Base-by-base conservation (phyloP, 768 basidiomycete species). In the Auricularia heimuer region DNA sequence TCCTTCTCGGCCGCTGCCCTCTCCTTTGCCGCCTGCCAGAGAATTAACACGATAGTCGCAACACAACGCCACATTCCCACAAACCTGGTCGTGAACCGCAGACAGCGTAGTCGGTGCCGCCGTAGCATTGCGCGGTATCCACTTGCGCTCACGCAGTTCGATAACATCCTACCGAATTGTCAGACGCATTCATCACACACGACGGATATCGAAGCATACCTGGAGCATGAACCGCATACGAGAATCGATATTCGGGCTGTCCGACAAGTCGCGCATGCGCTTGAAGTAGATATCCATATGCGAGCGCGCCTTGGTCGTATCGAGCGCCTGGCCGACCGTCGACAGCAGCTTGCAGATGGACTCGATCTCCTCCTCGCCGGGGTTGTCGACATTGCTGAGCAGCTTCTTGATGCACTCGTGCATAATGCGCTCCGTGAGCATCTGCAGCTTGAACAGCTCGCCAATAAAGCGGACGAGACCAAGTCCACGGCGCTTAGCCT, bases 391-490 rank as follows among this genome's bases (percentile, higher is more conserved):
- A 73, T 99, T 98, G 64, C 88, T 85, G 12, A 98, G 81, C 12
- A 98, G 83, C 78, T 96, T 94, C 84, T 94, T 93, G 73, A 98
- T 87, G 81, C 96, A 99, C 76, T 94, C 91, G 80, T 94, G 91
- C 92, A 98, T 99, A 78, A 98, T 96, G 69, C 93, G 88, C 78
- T 94, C 93, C 61, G 94, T 94, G 64, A 98, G 80, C 94, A 98
- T 97, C 77, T 92, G 90, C n/a, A 99, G 81, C 79, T 98, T 98
- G 88, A 94, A 99, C 64, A 98, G 80, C 78, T 99, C 96, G 68
- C 96, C 95, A 68, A 98, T 98, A 79, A 99, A 95, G 76, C 91
- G 92, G 79, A 98, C 94, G 69, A 99, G 83, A 80, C 96, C 94
- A 12, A 98, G 87, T 75, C 96, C 95, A 68, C 92, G 91, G 67